Percentiles rank a stretch among this genome's conserved stretches.
phyloP scores from a whole-genome alignment of 352 stramenopile genomes.

The Phytophthora quininea region DNA sequence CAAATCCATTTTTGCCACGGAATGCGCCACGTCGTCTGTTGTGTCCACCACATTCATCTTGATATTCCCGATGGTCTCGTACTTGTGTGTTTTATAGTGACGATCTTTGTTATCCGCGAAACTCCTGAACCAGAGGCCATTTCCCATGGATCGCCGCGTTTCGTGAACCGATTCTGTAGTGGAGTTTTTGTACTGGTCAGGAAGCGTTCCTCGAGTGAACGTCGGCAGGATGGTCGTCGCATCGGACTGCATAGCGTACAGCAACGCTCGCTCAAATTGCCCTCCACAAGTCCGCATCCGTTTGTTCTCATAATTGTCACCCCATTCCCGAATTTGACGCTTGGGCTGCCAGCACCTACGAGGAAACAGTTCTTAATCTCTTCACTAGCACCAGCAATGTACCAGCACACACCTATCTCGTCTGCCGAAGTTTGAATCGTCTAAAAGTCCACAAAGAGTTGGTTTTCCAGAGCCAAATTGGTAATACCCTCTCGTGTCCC shows the following conservation, averaged over 20 bases:
- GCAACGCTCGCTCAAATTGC: slow-evolving; percentile 36
- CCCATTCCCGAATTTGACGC: slow-evolving; percentile 22
- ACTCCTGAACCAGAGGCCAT: slow-evolving; percentile 30
- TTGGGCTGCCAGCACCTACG: slow-evolving; percentile 41
- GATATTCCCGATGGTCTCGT: slow-evolving; percentile 19
- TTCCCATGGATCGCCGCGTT: slow-evolving; percentile 30
- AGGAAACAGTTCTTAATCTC: background rate
- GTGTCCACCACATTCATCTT: background rate
- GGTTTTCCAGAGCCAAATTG: slow-evolving; percentile 44
- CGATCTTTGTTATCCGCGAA: slow-evolving; percentile 39
- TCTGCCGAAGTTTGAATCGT: slow-evolving; percentile 41
- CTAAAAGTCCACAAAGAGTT: slow-evolving; percentile 66
- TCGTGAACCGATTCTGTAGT: slow-evolving; percentile 23
- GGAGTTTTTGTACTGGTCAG: slow-evolving; percentile 26
- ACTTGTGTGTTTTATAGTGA: slow-evolving; percentile 30
- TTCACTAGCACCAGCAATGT: background rate
- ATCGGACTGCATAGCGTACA: slow-evolving; percentile 28
- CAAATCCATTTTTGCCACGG: background rate
- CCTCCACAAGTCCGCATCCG: slow-evolving; percentile 36
- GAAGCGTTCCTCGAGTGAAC: slow-evolving; percentile 33
- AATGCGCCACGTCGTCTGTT: no score
- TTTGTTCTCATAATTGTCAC: slow-evolving; percentile 32
- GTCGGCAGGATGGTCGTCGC: slow-evolving; percentile 36
- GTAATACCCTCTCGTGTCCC: slow-evolving; percentile 40
- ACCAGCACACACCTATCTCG: slow-evolving; percentile 34